These are phyloP conservation scores for Acorus gramineus DNA, from an alignment of 106 monocot genomes.

Conservation along the genomic window DNA sequence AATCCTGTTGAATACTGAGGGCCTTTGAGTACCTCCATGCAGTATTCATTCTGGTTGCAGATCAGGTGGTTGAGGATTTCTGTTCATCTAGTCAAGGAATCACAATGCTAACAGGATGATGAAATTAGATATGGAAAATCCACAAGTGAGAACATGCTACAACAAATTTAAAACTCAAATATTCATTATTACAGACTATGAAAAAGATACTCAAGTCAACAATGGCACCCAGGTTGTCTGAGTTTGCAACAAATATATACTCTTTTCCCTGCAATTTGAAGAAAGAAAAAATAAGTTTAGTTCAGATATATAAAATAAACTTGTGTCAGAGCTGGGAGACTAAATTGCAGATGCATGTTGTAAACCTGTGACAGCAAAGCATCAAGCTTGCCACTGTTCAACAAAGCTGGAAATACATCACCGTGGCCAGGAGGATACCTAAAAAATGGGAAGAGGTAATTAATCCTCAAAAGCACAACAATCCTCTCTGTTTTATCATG, in stretches of 20 bases:
- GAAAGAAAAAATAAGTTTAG: not conserved
- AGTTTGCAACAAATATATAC: conserved; percentile 9
- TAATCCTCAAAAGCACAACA: too few relatives aligned
- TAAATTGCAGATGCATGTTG: not conserved
- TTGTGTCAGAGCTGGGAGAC: not conserved
- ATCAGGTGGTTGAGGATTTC: conserved; percentile 1
- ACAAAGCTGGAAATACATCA: conserved; percentile 2
- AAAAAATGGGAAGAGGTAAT: not conserved
- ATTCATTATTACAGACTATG: not conserved
- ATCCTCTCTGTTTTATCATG: too few relatives aligned
- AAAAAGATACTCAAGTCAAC: conserved; percentile 5
- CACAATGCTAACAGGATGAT: not conserved
- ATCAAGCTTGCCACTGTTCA: conserved; percentile 9
- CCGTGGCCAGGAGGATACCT: conserved; percentile 10
- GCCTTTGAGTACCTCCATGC: conserved; percentile 6
- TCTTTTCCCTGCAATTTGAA: conserved; percentile 6
- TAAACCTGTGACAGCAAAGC: conserved; percentile 2
- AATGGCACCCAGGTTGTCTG: conserved; percentile 11
- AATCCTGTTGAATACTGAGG: not conserved
- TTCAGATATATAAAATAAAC: not conserved
- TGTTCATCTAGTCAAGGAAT: conserved; percentile 3
- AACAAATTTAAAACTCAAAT: too few relatives aligned
- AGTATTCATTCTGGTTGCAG: conserved; percentile 9
- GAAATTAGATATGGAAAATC: too few relatives aligned
- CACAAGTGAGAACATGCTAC: too few relatives aligned